Evolutionary conservation across 1,139 yeast genomes (phyloP).

Genomic region (Groenewaldozyma auringiensis): DNA sequence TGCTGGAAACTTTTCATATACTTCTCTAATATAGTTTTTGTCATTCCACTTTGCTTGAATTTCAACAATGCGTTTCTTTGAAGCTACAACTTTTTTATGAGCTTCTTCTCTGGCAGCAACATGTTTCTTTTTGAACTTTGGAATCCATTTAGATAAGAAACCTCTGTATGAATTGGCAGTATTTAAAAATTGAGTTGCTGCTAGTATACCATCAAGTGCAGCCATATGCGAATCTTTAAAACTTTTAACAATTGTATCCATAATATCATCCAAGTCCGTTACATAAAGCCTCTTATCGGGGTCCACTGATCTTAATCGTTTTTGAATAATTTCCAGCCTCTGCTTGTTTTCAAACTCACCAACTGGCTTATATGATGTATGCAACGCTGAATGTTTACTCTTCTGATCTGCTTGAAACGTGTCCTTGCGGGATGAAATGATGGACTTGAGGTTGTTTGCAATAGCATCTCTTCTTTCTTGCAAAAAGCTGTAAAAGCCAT

Average conservation of each 20-base stretch:
- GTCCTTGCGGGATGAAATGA: background rate
- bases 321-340: slow-evolving; percentile 7
- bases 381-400: slow-evolving; percentile 10
- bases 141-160: background rate
- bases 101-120: slow-evolving; percentile 8
- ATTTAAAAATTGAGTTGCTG: slow-evolving; percentile 17
- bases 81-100: slow-evolving; percentile 6
- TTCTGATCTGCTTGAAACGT: slow-evolving; percentile 1
- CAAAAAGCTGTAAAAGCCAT: slow-evolving; percentile 15
- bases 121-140: slow-evolving; percentile 4
- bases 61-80: slow-evolving; percentile 6
- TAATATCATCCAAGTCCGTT: slow-evolving; percentile 18
- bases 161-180: slow-evolving; percentile 18
- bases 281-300: slow-evolving; percentile 10
- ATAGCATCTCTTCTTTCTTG: slow-evolving; percentile 14
- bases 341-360: slow-evolving; percentile 15
- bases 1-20: slow-evolving; percentile 2
- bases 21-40: slow-evolving; percentile 9
- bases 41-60: slow-evolving; percentile 5
- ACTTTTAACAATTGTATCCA: slow-evolving; percentile 12
- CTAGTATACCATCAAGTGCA: slow-evolving; percentile 13
- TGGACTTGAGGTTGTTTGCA: slow-evolving; percentile 5
- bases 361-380: slow-evolving; percentile 16
- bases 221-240: slow-evolving; percentile 12
- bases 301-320: slow-evolving; percentile 6